Evolutionary conservation across 1,139 yeast genomes (phyloP), one percentile per base, ranked within the genome.

Genomic region (Citeromyces hawaiiensis): DNA sequence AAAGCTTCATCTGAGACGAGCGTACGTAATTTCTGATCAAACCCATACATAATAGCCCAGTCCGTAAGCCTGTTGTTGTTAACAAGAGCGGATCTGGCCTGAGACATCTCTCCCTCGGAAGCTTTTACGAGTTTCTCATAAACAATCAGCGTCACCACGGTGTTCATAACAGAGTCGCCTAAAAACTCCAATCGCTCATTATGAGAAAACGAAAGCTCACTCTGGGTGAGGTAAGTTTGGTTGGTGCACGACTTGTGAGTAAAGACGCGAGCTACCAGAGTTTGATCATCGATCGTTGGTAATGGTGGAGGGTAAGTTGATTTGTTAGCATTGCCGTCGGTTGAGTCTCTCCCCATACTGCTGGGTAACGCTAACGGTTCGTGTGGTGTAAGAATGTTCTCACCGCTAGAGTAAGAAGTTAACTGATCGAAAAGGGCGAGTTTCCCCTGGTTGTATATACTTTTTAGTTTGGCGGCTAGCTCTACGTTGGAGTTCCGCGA

Each of bases 151-250:
- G 96, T 81, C 38, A 83, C 77, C 36, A 81, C 64, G 44, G 73
- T 73, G 52, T 87, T 85, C 46, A 91, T 63, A 15, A 87, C 74
- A 1, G 97, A 79, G 59, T 93, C 99, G 16, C 99, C 99, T 36
- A 87, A 61, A 54, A 87, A 93, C 59, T 93, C 99, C 33, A 91
- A 65, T 40, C 98, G 68, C 63, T 93, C 98, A 56, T 91, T 87
- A 52, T 87, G 91, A 2, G 76, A 61, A 38, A 69, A 64, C 19
- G 81, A 63, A 42, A 73, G 64, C 46, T 82, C 91, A 2, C 64
- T 59, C 39, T 68, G 72, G 9, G 72, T 63, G 39, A 81, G 57
- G 49, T 75, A 75, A 7, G 72, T 58, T 47, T 76, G 72, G 45
- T 72, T 73, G 21, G 80, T 71, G 5, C 75, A 65, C 0, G 96